These are phyloP conservation scores for Monilinia laxa DNA, from an alignment of 2,329 filamentous ascomycete genomes.

Conservation along the genomic window DNA sequence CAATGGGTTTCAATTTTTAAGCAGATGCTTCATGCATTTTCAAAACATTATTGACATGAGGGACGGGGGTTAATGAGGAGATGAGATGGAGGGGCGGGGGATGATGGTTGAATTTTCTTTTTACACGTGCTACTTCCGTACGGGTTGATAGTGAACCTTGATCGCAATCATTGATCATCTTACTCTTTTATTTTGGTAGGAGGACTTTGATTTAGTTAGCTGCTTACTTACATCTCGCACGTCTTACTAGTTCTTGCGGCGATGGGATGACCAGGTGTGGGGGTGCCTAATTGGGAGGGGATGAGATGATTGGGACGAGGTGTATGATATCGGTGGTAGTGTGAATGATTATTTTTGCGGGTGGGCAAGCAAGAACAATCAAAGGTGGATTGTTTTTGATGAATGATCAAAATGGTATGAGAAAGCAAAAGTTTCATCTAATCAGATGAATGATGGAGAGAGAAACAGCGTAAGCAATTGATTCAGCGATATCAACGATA, in stretches of 20 bases:
- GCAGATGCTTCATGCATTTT: not conserved
- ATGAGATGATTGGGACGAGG: conserved; percentile 6
- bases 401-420: not conserved
- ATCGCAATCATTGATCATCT: not conserved
- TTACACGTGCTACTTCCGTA: conserved; percentile 7
- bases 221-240: conserved; percentile 8
- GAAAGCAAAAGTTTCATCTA: not conserved
- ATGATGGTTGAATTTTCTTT: conserved; percentile 7
- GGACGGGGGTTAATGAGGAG: not conserved
- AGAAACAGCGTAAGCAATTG: not conserved
- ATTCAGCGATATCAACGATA: not conserved
- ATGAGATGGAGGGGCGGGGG: not conserved
- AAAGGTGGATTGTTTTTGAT: conserved; percentile 2
- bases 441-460: conserved; percentile 6
- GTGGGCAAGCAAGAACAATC: not conserved
- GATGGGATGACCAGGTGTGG: not conserved
- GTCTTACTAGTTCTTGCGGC: conserved; percentile 2
- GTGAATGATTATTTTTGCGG: not conserved
- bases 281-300: not conserved
- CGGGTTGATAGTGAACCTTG: conserved; percentile 1
- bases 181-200: conserved; percentile 13
- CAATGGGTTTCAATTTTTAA: not conserved
- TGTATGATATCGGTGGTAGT: conserved; percentile 12
- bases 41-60: not conserved
- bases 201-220: not conserved